Evolutionary conservation across 2,329 filamentous ascomycete genomes (phyloP), one percentile per base, ranked within the genome.

Genomic region (Dactylella cylindrospora): DNA sequence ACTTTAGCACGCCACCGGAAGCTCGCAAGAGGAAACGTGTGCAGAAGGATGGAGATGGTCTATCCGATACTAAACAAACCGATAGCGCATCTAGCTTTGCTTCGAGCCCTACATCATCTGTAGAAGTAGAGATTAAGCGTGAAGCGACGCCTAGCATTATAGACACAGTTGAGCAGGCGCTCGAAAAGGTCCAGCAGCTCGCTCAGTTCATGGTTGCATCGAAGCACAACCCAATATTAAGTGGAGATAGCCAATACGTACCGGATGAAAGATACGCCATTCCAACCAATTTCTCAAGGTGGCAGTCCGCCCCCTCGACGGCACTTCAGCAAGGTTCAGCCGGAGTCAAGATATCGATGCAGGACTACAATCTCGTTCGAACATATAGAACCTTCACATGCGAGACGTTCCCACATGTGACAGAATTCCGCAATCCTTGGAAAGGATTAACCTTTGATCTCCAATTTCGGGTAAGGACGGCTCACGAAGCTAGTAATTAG

Each of bases 231-330:
- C 25, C 41, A 2, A 31, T 38, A n/a, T 26, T 61, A n/a, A 29
- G 17, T 2, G 28, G 47, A 5, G 55, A 61, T n/a, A n/a, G n/a
- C n/a, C n/a, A n/a, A n/a, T n/a, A n/a, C n/a, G n/a, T n/a, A n/a
- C n/a, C n/a, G n/a, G n/a, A n/a, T n/a, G n/a, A n/a, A n/a, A n/a
- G n/a, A n/a, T n/a, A n/a, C n/a, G n/a, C n/a, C n/a, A n/a, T n/a
- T n/a, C n/a, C n/a, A n/a, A n/a, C n/a, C 22, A 6, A 7, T 19
- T 6, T 12, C 19, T 9, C 33, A 12, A 20, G 31, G 2, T 61
- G 55, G 55, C 55, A 61, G 25, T 52, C 55, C 5, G 35, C 55
- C 8, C 55, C 41, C 5, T 61, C 55, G 5, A 61, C 55, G 13
- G 47, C 33, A 1, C 17, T 61, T 3, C 22, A 38, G 4, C 55